phyloP scores from a whole-genome alignment of 495 filamentous ascomycete species.

The Neurospora sp. region DNA sequence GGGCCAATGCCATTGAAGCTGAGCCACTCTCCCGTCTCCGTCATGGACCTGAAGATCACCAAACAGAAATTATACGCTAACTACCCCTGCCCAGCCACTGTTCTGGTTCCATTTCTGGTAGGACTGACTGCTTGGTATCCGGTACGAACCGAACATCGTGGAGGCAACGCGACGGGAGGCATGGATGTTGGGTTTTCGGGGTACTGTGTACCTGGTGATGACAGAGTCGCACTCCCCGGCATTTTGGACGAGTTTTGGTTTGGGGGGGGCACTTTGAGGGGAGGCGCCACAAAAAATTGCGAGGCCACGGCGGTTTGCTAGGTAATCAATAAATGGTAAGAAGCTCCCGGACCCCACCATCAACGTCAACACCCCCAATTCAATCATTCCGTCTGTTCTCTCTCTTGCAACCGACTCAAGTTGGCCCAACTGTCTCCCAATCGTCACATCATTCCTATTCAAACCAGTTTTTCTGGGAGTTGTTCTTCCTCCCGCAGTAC shows the following conservation, averaged over 20 bases:
- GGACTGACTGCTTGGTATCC: neutral
- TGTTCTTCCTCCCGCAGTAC: neutral
- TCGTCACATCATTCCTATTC: neutral
- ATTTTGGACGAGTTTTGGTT: neutral
- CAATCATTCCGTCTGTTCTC: neutral
- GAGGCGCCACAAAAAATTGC: neutral
- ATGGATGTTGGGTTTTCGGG: neutral
- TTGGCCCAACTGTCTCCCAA: neutral
- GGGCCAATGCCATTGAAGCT: neutral
- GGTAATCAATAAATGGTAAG: neutral
- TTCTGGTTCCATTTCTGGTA: neutral
- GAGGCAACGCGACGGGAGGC: neutral
- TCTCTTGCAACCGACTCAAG: neutral
- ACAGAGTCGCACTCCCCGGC: neutral
- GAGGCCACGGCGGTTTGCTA: neutral
- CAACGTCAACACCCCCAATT: slow-evolving; percentile 1
- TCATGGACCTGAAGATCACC: neutral
- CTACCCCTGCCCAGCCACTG: neutral
- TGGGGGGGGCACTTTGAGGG: neutral
- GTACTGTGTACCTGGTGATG: neutral
- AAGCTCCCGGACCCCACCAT: slow-evolving; percentile 14
- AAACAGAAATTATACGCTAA: neutral
- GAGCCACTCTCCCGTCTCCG: neutral
- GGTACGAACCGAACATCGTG: neutral
- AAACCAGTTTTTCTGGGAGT: neutral